Percentiles rank a stretch among this genome's conserved stretches.
Evolutionary conservation across 257 asterid genomes (phyloP).

Genomic region (Solanum bulbocastanum): DNA sequence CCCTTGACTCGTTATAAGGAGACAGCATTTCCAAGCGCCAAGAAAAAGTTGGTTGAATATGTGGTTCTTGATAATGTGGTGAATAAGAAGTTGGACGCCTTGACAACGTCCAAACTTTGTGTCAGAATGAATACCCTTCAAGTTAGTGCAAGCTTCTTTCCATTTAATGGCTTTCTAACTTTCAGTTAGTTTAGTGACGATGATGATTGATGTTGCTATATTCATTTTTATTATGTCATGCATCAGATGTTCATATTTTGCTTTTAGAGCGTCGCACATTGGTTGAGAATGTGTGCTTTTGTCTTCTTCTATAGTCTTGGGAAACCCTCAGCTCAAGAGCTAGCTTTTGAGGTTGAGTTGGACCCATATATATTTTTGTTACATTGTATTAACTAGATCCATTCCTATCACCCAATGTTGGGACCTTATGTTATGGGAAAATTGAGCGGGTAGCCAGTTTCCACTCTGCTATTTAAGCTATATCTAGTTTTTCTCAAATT

Average conservation of each 20-base stretch:
- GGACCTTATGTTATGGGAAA: background rate
- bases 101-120: constrained; percentile 79
- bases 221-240: background rate
- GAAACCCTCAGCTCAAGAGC: background rate
- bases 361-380: background rate
- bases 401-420: background rate
- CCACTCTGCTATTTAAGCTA: background rate
- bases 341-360: background rate
- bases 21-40: constrained; percentile 67
- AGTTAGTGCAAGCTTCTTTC: constrained; percentile 40
- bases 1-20: constrained; percentile 92
- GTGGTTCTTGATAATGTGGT: constrained; percentile 45
- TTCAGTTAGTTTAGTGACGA: background rate
- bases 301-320: background rate
- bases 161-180: background rate
- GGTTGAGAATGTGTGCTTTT: background rate
- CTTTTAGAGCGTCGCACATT: background rate
- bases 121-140: constrained; percentile 81
- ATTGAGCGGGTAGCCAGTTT: background rate
- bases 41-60: constrained; percentile 61
- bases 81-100: constrained; percentile 47
- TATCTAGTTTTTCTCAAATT: background rate
- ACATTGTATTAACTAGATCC: background rate
- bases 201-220: background rate
- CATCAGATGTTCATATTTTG: background rate